Conservation (phyloP, 345 rosid species). For the Eucalyptus cloeziana region DNA sequence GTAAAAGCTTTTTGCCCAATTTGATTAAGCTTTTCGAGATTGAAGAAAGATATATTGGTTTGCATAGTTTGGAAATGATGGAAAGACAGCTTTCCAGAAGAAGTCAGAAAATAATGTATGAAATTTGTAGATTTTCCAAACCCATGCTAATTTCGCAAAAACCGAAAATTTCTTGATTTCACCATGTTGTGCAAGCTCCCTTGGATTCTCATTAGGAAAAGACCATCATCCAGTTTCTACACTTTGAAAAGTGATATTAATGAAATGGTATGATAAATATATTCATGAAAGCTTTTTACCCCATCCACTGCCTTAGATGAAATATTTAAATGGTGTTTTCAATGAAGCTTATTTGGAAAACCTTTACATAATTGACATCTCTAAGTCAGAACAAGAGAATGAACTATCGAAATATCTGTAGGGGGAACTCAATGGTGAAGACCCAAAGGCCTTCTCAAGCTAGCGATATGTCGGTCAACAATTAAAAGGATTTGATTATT, state of each 20-base stretch:
- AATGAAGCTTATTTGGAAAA: background rate
- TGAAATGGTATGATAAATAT: background rate
- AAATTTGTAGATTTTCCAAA: background rate
- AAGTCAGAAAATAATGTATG: background rate
- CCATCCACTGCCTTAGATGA: background rate
- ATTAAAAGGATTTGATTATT: background rate
- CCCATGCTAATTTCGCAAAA: background rate
- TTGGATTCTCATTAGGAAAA: background rate
- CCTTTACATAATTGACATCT: background rate
- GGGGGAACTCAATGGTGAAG: background rate
- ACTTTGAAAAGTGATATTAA: background rate
- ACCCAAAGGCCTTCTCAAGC: background rate
- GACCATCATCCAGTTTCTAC: background rate
- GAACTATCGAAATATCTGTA: background rate
- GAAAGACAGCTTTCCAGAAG: background rate
- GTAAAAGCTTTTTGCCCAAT: background rate
- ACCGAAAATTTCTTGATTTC: background rate
- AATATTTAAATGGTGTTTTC: background rate
- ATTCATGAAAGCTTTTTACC: background rate
- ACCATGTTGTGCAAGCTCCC: background rate
- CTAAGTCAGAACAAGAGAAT: background rate
- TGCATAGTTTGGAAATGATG: background rate
- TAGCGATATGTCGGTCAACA: background rate
- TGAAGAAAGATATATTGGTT: background rate
- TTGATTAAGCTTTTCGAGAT: background rate